phyloP scores from a whole-genome alignment of 2,329 filamentous ascomycete genomes.

The Aspergillus pseudoglaucus region DNA sequence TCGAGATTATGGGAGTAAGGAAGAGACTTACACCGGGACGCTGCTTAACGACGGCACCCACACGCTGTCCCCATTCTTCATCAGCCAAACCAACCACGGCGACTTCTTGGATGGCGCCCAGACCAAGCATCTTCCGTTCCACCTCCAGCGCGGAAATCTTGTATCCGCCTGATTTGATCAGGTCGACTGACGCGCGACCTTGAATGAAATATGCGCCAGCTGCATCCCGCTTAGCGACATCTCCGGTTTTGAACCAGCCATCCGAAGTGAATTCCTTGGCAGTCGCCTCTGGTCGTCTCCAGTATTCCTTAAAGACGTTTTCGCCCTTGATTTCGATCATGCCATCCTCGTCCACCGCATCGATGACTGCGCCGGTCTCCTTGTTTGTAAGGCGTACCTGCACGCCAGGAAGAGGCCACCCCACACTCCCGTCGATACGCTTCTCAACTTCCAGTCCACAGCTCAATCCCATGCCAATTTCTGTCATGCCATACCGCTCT shows the following conservation, averaged over 20 bases:
- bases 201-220: slow-evolving; percentile 47
- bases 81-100: slow-evolving; percentile 50
- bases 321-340: slow-evolving; percentile 39
- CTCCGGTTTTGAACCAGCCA: slow-evolving; percentile 47
- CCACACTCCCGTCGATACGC: slow-evolving; percentile 44
- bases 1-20: background rate
- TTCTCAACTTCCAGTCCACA: slow-evolving; percentile 36
- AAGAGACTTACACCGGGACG: slow-evolving; percentile 25
- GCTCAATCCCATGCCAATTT: slow-evolving; percentile 45
- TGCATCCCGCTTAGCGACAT: slow-evolving; percentile 33
- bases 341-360: slow-evolving; percentile 30
- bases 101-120: slow-evolving; percentile 46
- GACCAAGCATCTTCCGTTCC: slow-evolving; percentile 46
- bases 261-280: slow-evolving; percentile 41
- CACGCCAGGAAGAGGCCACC: slow-evolving; percentile 43
- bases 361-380: slow-evolving; percentile 28
- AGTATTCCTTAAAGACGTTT: slow-evolving; percentile 40
- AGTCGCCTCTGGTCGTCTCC: slow-evolving; percentile 41
- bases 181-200: slow-evolving; percentile 47
- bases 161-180: slow-evolving; percentile 52
- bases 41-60: slow-evolving; percentile 47
- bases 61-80: slow-evolving; percentile 50
- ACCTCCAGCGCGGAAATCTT: slow-evolving; percentile 52
- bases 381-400: slow-evolving; percentile 41
- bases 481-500: slow-evolving; percentile 46